Evolutionary conservation across 805 yeast species (phyloP).

Genomic region (Priceomyces medius): DNA sequence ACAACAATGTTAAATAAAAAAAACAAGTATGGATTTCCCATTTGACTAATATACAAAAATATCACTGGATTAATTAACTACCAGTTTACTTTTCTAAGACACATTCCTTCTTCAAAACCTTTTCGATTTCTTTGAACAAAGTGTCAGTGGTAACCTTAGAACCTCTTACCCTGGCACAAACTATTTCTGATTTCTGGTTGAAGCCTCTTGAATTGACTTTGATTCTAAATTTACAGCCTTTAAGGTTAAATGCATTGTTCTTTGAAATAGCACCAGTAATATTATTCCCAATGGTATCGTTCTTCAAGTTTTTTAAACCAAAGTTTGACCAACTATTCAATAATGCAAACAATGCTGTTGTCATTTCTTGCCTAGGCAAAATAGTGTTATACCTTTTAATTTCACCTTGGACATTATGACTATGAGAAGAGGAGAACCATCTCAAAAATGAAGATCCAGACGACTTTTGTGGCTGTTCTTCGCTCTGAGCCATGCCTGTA

Average conservation of each 20-base stretch:
- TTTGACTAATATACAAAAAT: background rate
- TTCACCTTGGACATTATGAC: constrained; percentile 22
- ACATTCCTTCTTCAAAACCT: constrained; percentile 63
- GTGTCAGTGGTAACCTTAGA: constrained; percentile 60
- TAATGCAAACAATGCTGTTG: constrained; percentile 61
- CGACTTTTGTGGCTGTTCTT: constrained; percentile 25
- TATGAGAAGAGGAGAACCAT: constrained; percentile 37
- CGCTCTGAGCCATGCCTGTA: constrained; percentile 18
- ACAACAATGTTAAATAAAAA: constrained; percentile 1
- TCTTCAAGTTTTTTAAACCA: constrained; percentile 58
- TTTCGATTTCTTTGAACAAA: constrained; percentile 60
- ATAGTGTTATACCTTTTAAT: constrained; percentile 38
- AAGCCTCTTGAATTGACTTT: constrained; percentile 42
- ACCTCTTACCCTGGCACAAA: constrained; percentile 64
- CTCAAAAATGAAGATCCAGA: constrained; percentile 31
- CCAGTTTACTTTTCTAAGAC: constrained; percentile 40
- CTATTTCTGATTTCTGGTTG: constrained; percentile 50
- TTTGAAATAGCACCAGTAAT: constrained; percentile 64
- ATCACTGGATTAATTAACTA: background rate
- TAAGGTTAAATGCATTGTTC: constrained; percentile 59
- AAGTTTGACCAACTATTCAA: constrained; percentile 68
- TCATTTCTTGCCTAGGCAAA: constrained; percentile 54
- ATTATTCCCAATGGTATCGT: constrained; percentile 41
- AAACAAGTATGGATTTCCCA: background rate
- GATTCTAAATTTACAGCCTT: constrained; percentile 63